A percentile compares a stretch with the other conserved stretches of the same genome.
phyloP scores from a whole-genome alignment of 2,329 filamentous ascomycete species.

The Chalaropsis ovoidea region DNA sequence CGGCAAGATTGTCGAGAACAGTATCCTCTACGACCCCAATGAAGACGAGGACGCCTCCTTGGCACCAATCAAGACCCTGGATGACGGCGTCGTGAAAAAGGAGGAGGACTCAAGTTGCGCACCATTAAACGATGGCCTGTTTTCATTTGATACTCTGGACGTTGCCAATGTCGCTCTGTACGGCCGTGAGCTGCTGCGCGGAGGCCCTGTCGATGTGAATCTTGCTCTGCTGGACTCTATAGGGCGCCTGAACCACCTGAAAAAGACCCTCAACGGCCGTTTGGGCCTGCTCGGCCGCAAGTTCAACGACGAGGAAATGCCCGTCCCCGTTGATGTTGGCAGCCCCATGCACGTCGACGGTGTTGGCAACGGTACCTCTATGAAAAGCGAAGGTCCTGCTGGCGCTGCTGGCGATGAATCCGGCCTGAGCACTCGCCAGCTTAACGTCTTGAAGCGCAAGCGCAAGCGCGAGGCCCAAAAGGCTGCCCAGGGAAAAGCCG shows the following conservation, averaged over 20 bases:
- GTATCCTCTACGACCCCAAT: slow-evolving; percentile 80
- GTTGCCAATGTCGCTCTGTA: slow-evolving; percentile 69
- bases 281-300: slow-evolving; percentile 77
- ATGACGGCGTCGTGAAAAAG: slow-evolving; percentile 47
- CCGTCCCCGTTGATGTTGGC: slow-evolving; percentile 37
- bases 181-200: slow-evolving; percentile 75
- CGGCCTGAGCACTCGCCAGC: slow-evolving; percentile 78
- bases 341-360: slow-evolving; percentile 36
- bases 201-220: slow-evolving; percentile 75
- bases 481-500: slow-evolving; percentile 73
- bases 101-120: slow-evolving; percentile 42
- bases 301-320: slow-evolving; percentile 71
- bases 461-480: slow-evolving; percentile 82
- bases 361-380: slow-evolving; percentile 31
- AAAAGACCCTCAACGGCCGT: slow-evolving; percentile 72
- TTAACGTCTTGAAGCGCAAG: slow-evolving; percentile 91
- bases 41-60: slow-evolving; percentile 45
- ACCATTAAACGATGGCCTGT: slow-evolving; percentile 29
- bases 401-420: slow-evolving; percentile 49
- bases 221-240: slow-evolving; percentile 73
- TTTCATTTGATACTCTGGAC: slow-evolving; percentile 60
- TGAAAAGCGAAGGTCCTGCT: slow-evolving; percentile 31
- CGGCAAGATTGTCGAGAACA: slow-evolving; percentile 85
- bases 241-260: slow-evolving; percentile 72
- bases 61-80: slow-evolving; percentile 9